Base-by-base conservation (phyloP, 352 stramenopile genomes). In the Phytopythium sindhum region DNA sequence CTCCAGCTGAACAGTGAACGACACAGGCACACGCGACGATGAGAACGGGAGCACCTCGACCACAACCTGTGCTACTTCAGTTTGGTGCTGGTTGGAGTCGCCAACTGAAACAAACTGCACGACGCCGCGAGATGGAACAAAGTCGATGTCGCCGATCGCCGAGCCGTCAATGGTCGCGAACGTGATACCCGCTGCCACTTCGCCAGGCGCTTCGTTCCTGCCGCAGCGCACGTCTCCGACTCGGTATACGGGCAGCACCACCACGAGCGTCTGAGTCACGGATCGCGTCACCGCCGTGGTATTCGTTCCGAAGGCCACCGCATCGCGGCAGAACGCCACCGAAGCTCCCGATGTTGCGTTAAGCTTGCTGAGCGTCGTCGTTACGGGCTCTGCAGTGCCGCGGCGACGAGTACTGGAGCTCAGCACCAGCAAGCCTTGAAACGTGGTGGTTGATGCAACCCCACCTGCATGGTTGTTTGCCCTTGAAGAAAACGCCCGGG, bases 241-340 rank as follows among this genome's bases (percentile, higher is more conserved):
- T 59, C 50, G 69, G 44, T 41, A 70, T 12, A 56, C 55, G 21
- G 48, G 53, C 29, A 76, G 28, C 19, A 41, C 58, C 37, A 73
- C 44, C 51, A 67, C 42, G 6, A 76, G 37, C 12, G 50, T 29
- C 60, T 73, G 44, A 42, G 4, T 45, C 50, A 24, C 26, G 14
- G 35, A 62, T 15, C 33, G 50, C 37, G 51, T 45, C 37, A 69
- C 63, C 4, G 14, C 31, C 21, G 45, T 57, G 10, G 39, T 8
- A n/a, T 60, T 66, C 23, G 57, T 39, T 23, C 45, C 48, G 23
- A 72, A 66, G 8, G 62, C 28, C 12, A 72, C 41, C 11, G 21
- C 24, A 26, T 69, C 52, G 2, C 44, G 26, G n/a, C 62, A 72
- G 19, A 66, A 65, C 11, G 51, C 48, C 14, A 59, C 24, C 8